Evolutionary conservation across 352 stramenopile species (phyloP).

Genomic region (Globisporangium barbulae): DNA sequence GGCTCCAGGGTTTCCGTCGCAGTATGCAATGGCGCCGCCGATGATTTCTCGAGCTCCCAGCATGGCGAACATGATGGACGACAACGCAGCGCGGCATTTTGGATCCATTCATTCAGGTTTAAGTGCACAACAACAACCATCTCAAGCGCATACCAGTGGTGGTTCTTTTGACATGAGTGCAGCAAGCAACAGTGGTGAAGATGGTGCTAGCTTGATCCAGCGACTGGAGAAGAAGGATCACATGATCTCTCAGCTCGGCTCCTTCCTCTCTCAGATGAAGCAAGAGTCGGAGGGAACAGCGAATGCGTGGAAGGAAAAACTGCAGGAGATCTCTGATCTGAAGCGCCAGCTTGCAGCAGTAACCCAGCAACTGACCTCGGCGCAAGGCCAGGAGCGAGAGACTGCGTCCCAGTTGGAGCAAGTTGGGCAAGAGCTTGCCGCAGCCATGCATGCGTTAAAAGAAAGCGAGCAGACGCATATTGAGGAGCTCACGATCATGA

Average conservation of each 20-base stretch:
- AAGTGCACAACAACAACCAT: background rate
- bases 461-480: slow-evolving; percentile 34
- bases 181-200: slow-evolving; percentile 9
- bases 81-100: background rate
- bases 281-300: slow-evolving; percentile 63
- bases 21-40: slow-evolving; percentile 8
- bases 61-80: slow-evolving; percentile 3
- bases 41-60: slow-evolving; percentile 13
- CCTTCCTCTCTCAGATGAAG: slow-evolving; percentile 71
- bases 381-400: slow-evolving; percentile 31
- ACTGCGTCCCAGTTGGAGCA: slow-evolving; percentile 32
- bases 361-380: slow-evolving; percentile 34
- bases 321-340: slow-evolving; percentile 50
- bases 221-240: slow-evolving; percentile 59
- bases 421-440: slow-evolving; percentile 34
- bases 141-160: background rate
- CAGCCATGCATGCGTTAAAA: slow-evolving; percentile 26
- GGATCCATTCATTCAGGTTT: background rate
- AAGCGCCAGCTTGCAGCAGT: slow-evolving; percentile 31
- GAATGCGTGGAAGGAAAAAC: slow-evolving; percentile 57
- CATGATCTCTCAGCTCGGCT: slow-evolving; percentile 63
- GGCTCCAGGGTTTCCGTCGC: slow-evolving; percentile 16
- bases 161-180: background rate
- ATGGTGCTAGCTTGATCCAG: slow-evolving; percentile 22
- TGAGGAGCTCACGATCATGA: slow-evolving; percentile 56